Evolutionary conservation across 805 yeast genomes (phyloP), one percentile per base, ranked within the genome.

Genomic region (Dipodascopsis tothii): DNA sequence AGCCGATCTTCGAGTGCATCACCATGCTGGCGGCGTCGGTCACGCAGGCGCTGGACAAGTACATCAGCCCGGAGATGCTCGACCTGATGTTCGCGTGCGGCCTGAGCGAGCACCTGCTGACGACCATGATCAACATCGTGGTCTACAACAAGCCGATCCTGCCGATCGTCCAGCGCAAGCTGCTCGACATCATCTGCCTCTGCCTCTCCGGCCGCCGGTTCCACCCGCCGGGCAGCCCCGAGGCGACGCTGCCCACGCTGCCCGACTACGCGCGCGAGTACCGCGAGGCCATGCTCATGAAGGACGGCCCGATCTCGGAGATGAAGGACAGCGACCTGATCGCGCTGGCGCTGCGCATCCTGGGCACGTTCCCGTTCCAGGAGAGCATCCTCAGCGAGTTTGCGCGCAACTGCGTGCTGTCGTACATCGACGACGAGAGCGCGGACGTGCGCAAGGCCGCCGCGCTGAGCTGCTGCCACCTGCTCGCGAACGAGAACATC

Each of bases 21-120:
- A 85, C 94, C 0, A 83, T 85, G 63, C 66, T 92, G 30, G 88
- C 96, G 0, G 73, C 74, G 21, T 90, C 97, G 0, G 85, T 90
- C 14, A 96, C 96, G 0, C 94, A 95, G 9, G 94, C 95, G 0
- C 68, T 90, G 44, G 84, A 96, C 0, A 92, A 90, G 58, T 87
- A 85, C 60, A 66, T 92, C 43, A 88, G 86, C 51, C 74, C 81
- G 49, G 94, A 85, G 56, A 72, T 90, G 19, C 65, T 90, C 40
- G 88, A 82, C 52, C 71, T 84, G 64, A 74, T 90, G 65, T 72
- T 90, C 55, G 74, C 80, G 38, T 86, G 95, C 48, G 84, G 95
- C 0, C 71, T 90, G 41, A 81, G 86, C n/a, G 81, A 78, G 52
- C 81, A 83, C 50, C 78, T 90, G 78, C 80, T 85, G 57, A 78